Evolutionary conservation across 495 filamentous ascomycete genomes (phyloP).

Genomic region (Penicillium canescens): DNA sequence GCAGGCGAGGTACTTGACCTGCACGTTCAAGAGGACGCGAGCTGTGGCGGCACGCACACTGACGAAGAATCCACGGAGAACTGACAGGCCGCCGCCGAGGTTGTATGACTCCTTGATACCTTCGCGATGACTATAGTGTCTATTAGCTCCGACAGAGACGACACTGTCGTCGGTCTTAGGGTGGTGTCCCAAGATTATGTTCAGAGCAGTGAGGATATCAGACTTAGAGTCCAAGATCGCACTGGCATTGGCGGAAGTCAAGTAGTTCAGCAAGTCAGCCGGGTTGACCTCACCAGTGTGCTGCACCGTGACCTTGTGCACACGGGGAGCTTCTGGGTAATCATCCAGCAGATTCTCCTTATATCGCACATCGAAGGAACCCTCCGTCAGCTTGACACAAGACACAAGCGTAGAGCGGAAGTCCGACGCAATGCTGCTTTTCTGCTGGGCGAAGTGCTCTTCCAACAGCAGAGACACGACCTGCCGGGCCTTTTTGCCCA

Average conservation of each 20-base stretch:
- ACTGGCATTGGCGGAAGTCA: constrained; percentile 49
- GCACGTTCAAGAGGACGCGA: constrained; percentile 62
- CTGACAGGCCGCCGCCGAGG: constrained; percentile 44
- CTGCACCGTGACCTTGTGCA: constrained; percentile 47
- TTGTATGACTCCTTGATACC: constrained; percentile 27
- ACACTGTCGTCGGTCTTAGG: constrained; percentile 34
- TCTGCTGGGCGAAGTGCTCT: constrained; percentile 29
- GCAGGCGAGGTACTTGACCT: constrained; percentile 46
- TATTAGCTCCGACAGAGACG: constrained; percentile 40
- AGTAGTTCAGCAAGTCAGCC: constrained; percentile 50
- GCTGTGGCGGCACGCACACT: constrained; percentile 67
- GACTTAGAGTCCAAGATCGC: constrained; percentile 38
- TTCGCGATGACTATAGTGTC: constrained; percentile 34
- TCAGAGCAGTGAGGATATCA: constrained; percentile 50
- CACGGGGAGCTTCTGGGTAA: constrained; percentile 36
- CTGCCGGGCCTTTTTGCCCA: constrained; percentile 53
- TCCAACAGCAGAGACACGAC: constrained; percentile 54
- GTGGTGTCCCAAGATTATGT: constrained; percentile 50
- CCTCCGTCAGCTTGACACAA: constrained; percentile 30
- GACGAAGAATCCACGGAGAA: constrained; percentile 65
- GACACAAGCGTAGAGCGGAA: constrained; percentile 55
- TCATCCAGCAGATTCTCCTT: constrained; percentile 43
- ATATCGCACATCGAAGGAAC: constrained; percentile 37
- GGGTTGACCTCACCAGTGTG: constrained; percentile 47
- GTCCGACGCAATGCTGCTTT: constrained; percentile 54